Conservation (phyloP, 805 yeast genomes). For the Candida takata region DNA sequence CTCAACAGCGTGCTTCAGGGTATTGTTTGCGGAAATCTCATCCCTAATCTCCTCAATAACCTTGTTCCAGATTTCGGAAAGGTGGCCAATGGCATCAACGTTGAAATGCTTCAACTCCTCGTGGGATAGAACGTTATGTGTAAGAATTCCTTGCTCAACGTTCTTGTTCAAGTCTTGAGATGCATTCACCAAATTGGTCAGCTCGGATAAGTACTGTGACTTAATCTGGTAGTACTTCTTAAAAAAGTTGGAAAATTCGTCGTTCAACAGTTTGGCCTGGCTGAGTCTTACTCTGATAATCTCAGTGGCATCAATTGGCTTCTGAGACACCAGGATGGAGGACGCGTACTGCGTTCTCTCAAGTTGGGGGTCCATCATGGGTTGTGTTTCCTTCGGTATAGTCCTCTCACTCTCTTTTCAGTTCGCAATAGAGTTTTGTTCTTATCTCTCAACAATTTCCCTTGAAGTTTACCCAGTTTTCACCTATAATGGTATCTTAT, state of each 20-base stretch:
- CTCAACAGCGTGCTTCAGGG: conserved; percentile 39
- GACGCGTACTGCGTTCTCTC: conserved; percentile 33
- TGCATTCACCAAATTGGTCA: conserved; percentile 15
- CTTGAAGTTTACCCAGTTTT: too few species aligned
- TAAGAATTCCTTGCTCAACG: conserved; percentile 26
- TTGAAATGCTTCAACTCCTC: conserved; percentile 43
- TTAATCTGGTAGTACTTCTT: conserved; percentile 31
- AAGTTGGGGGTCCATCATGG: conserved; percentile 4
- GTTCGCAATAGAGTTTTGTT: too few species aligned
- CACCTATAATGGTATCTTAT: too few species aligned
- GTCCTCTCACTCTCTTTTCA: too few species aligned
- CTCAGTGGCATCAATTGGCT: conserved; percentile 56
- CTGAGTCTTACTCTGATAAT: conserved; percentile 49
- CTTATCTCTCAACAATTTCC: too few species aligned
- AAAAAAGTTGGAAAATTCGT: conserved; percentile 55
- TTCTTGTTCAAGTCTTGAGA: conserved; percentile 27
- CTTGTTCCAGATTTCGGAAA: conserved; percentile 37
- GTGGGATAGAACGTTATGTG: conserved; percentile 34
- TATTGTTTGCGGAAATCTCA: conserved; percentile 45
- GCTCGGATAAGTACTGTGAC: conserved; percentile 17
- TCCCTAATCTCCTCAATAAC: conserved; percentile 33
- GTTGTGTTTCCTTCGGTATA: not conserved
- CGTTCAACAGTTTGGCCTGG: conserved; percentile 49
- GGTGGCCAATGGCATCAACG: conserved; percentile 41
- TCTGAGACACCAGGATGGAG: conserved; percentile 35